phyloP scores from a whole-genome alignment of 108 stramenopile species.

The Skeletonema potamos region DNA sequence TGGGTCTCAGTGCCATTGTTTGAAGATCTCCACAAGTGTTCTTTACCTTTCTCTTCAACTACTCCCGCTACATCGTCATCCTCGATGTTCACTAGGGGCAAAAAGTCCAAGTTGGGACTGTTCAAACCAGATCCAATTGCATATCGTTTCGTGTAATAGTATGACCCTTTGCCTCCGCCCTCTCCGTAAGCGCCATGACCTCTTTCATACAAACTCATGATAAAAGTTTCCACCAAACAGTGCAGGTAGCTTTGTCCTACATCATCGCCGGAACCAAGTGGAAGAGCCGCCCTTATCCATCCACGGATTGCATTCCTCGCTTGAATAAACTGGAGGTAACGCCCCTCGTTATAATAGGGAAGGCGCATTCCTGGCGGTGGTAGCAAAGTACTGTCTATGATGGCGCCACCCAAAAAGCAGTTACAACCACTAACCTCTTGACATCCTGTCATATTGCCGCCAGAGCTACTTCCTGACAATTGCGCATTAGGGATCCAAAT shows the following conservation, averaged over 20 bases:
- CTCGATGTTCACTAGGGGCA: constrained; percentile 81
- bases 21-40: constrained; percentile 83
- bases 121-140: constrained; percentile 79
- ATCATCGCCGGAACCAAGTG: constrained; percentile 77
- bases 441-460: constrained; percentile 67
- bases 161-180: constrained; percentile 69
- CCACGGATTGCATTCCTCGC: constrained; percentile 81
- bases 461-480: constrained; percentile 72
- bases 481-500: constrained; percentile 87
- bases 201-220: constrained; percentile 87
- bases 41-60: constrained; percentile 81
- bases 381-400: constrained; percentile 76
- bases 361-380: constrained; percentile 74
- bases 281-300: constrained; percentile 75
- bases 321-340: constrained; percentile 78
- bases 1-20: constrained; percentile 88
- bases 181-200: constrained; percentile 85
- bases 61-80: constrained; percentile 68
- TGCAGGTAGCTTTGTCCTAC: constrained; percentile 82
- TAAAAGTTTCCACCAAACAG: constrained; percentile 63
- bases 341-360: constrained; percentile 71
- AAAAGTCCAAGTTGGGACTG: constrained; percentile 79
- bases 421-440: constrained; percentile 76
- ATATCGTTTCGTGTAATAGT: constrained; percentile 73
- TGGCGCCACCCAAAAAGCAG: constrained; percentile 80